phyloP scores from a whole-genome alignment of 148 eudicot species.

The Pharnaceum exiguum region DNA sequence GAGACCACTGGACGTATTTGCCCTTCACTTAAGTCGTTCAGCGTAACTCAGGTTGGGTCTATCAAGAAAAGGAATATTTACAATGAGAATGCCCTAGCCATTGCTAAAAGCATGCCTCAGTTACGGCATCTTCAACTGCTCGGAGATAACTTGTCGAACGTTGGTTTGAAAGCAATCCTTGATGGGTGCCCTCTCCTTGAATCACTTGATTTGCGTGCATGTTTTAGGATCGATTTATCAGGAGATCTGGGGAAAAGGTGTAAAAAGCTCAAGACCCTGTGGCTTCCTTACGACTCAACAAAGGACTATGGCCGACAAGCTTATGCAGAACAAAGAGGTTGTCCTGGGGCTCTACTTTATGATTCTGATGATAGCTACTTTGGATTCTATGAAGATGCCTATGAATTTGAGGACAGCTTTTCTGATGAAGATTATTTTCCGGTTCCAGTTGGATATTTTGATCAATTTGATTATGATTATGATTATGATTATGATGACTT shows the following conservation, averaged over 20 bases:
- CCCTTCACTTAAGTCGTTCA: conserved; percentile 49
- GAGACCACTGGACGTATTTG: conserved; percentile 42
- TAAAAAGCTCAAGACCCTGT: conserved; percentile 27
- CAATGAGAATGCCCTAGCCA: conserved; percentile 37
- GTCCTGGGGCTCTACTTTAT: not conserved
- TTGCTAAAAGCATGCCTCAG: conserved; percentile 40
- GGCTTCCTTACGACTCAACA: conserved; percentile 24
- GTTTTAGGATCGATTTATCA: conserved; percentile 25
- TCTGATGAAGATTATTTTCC: too few relatives aligned
- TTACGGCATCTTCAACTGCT: conserved; percentile 38
- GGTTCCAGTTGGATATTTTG: too few relatives aligned
- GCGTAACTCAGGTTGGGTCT: conserved; percentile 25
- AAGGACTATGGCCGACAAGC: conserved; percentile 16
- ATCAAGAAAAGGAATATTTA: not conserved
- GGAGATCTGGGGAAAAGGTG: conserved; percentile 28
- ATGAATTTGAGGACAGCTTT: too few relatives aligned
- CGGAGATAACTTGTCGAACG: conserved; percentile 34
- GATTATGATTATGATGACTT: too few relatives aligned
- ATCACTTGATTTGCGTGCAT: conserved; percentile 48
- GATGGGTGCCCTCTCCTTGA: conserved; percentile 40
- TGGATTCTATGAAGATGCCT: too few relatives aligned
- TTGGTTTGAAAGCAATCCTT: conserved; percentile 45
- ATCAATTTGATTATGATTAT: too few relatives aligned
- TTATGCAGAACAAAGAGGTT: not conserved
- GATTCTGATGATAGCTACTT: too few relatives aligned